Evolutionary conservation across 2,329 filamentous ascomycete species (phyloP).

Genomic region (Westerdykella sp.): DNA sequence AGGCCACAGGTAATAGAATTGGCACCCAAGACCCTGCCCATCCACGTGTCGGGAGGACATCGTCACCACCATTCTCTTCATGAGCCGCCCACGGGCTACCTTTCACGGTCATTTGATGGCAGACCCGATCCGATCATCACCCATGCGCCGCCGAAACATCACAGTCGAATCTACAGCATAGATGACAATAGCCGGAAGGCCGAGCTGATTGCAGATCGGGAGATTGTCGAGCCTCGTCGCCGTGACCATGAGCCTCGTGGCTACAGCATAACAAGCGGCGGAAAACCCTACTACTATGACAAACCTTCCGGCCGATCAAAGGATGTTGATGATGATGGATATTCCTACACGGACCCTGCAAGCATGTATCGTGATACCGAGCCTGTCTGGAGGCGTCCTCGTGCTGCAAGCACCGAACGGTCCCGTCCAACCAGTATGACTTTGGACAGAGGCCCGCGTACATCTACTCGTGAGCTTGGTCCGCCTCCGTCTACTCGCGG

Average conservation of each 20-base stretch:
- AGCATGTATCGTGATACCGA: conserved; percentile 48
- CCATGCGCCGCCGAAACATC: conserved; percentile 29
- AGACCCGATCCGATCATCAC: conserved; percentile 36
- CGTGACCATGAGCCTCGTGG: conserved; percentile 19
- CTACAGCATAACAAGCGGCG: conserved; percentile 26
- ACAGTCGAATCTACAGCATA: conserved; percentile 47
- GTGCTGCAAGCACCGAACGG: conserved; percentile 43
- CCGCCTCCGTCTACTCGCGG: conserved; percentile 66
- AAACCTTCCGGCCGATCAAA: conserved; percentile 21
- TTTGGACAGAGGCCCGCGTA: conserved; percentile 33
- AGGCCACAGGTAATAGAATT: conserved; percentile 35
- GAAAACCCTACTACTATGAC: conserved; percentile 26
- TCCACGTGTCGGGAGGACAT: conserved; percentile 20
- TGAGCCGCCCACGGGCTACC: conserved; percentile 39
- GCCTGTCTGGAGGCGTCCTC: conserved; percentile 42
- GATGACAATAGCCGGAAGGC: conserved; percentile 39
- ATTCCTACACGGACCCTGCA: conserved; percentile 46
- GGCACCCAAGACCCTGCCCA: conserved; percentile 22
- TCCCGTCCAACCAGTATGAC: conserved; percentile 44
- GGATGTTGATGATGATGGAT: conserved; percentile 39
- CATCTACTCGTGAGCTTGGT: conserved; percentile 31
- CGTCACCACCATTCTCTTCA: conserved; percentile 9
- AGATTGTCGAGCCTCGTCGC: conserved; percentile 31
- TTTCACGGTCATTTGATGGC: conserved; percentile 29
- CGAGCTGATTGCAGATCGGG: conserved; percentile 34